These are phyloP conservation scores for Trichoderma breve DNA, from an alignment of 2,329 filamentous ascomycete species.

Conservation along the genomic window DNA sequence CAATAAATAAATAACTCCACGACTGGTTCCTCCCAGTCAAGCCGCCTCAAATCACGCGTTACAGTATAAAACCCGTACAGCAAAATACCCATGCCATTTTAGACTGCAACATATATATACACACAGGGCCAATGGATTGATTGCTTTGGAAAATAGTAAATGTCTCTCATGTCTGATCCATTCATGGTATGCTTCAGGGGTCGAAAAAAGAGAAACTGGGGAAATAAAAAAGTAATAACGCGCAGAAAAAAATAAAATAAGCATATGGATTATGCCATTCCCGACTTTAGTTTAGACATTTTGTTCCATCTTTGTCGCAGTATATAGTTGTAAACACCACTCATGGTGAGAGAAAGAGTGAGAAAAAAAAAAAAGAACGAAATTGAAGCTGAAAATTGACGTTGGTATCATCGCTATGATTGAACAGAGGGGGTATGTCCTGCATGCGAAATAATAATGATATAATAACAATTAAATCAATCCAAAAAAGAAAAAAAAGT, in stretches of 20 bases:
- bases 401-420: conserved; percentile 24
- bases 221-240: not conserved
- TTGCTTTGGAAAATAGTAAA: not conserved
- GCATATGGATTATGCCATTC: not conserved
- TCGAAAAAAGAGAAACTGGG: not conserved
- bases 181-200: not conserved
- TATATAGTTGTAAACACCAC: conserved; percentile 3
- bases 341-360: not conserved
- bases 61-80: not conserved
- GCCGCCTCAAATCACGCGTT: not conserved
- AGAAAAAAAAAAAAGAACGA: not conserved
- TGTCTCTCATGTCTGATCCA: not conserved
- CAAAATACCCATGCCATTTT: not conserved
- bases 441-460: conserved; percentile 28
- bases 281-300: conserved; percentile 1
- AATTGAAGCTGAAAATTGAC: conserved; percentile 15
- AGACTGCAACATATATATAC: not conserved
- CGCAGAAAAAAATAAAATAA: not conserved
- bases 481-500: not conserved
- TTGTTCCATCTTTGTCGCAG: not conserved
- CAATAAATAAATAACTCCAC: conserved; percentile 3
- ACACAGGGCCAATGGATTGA: not conserved
- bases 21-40: not conserved
- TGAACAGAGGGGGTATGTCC: conserved; percentile 36
- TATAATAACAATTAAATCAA: conserved; percentile 7